phyloP scores from a whole-genome alignment of 2,329 filamentous ascomycete genomes.

The Neofusicoccum sp. region DNA sequence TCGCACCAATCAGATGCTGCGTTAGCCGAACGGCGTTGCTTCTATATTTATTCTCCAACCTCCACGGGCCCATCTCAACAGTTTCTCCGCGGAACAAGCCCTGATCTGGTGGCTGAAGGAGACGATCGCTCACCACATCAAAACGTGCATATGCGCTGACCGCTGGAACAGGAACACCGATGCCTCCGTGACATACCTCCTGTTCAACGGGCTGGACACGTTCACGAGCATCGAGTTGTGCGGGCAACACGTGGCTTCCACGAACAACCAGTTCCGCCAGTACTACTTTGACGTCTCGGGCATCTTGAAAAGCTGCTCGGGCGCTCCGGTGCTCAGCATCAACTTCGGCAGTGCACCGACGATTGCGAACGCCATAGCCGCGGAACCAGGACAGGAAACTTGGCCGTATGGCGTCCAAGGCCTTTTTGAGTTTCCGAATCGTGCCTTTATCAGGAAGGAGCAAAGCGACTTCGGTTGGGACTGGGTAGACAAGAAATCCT shows the following conservation, averaged over 20 bases:
- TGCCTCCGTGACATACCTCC: slow-evolving; percentile 50
- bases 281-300: slow-evolving; percentile 58
- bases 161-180: slow-evolving; percentile 24
- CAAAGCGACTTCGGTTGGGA: slow-evolving; percentile 66
- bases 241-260: slow-evolving; percentile 52
- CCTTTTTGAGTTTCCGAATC: slow-evolving; percentile 52
- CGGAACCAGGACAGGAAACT: slow-evolving; percentile 48
- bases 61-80: neutral
- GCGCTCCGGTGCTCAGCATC: slow-evolving; percentile 42
- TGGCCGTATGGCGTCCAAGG: slow-evolving; percentile 53
- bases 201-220: slow-evolving; percentile 63
- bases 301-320: slow-evolving; percentile 45
- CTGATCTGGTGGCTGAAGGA: neutral
- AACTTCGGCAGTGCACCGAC: slow-evolving; percentile 58
- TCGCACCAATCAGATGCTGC: neutral
- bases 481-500: slow-evolving; percentile 21
- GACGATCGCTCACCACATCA: neutral
- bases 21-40: neutral
- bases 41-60: neutral
- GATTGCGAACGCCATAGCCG: slow-evolving; percentile 54
- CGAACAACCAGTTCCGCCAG: slow-evolving; percentile 63
- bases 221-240: slow-evolving; percentile 59
- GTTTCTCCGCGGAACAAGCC: neutral
- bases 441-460: slow-evolving; percentile 60
- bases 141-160: neutral